Evolutionary conservation across 192 early-diverging fungal genomes (phyloP), one percentile per base, ranked within the genome.

Genomic region (Backusella liffmaniae): DNA sequence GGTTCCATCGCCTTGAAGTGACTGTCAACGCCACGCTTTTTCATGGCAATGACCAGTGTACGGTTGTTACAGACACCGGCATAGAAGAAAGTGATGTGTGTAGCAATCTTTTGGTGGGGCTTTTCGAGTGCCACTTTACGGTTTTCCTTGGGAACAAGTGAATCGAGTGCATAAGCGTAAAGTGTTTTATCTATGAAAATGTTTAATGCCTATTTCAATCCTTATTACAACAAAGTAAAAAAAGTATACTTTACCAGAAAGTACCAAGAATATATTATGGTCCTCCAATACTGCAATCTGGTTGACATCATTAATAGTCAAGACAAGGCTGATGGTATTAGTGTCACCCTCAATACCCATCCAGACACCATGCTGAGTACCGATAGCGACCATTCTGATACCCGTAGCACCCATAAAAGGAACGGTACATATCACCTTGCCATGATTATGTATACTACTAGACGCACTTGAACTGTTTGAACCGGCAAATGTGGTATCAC

Each of bases 251-350:
- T 49, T 91, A 92, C 92, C 95, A 18, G 96, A 89, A 15, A 97
- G 84, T 39, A 99, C 84, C 16, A 95, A 84, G 72, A 99, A 80
- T 51, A 96, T 87, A 49, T 91, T 90, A 77, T 89, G 89, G 16
- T 94, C 88, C 74, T 91, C 90, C 53, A 98, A 76, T 32, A 96
- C 92, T 79, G 94, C 96, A 51, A 98, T 88, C 80, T 98, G 96
- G 46, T 80, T 84, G 49, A 91, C 84, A 70, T 88, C 86, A 70
- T 74, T 76, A 72, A 88, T 78, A 67, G 87, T 82, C 72, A 88
- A 82, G 41, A 75, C 79, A 23, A 67, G 62, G 18, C 39, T 72
- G 23, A 72, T 59, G 0, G 70, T 44, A 62, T 79, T 83, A 59
- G 82, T 84, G 65, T 90, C 88, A 12, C 87, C 84, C 10, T 90